Conservation (phyloP, 371 early-diverging fungal genomes). For the Rhizomucor miehei region DNA sequence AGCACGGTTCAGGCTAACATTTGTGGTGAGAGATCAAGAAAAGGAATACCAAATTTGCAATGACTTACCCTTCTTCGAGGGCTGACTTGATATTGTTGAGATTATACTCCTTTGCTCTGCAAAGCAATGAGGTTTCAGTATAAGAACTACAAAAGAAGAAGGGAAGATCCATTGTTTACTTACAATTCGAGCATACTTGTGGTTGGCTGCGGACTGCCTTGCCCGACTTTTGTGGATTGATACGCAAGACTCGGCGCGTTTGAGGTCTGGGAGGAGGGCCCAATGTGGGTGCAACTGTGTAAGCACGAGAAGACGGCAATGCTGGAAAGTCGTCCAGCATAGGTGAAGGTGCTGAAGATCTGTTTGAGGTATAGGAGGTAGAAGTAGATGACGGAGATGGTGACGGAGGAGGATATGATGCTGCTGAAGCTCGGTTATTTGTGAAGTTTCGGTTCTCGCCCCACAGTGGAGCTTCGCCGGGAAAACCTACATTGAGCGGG, state of each 20-base stretch:
- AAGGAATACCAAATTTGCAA: not conserved
- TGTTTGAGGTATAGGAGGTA: not conserved
- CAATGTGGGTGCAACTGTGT: constrained; percentile 7
- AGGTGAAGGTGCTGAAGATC: not conserved
- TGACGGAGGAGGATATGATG: constrained; percentile 4
- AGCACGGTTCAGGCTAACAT: constrained; percentile 24
- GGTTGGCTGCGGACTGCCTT: not conserved
- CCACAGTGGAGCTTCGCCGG: constrained; percentile 21
- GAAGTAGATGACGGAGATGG: constrained; percentile 1
- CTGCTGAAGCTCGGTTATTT: constrained; percentile 10
- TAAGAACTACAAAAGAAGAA: not conserved
- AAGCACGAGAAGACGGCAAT: constrained; percentile 1
- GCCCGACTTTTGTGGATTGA: constrained; percentile 19
- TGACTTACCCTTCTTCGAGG: constrained; percentile 24
- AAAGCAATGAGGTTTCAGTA: not conserved
- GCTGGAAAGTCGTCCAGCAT: constrained; percentile 7
- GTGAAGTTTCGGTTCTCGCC: constrained; percentile 35
- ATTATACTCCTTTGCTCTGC: constrained; percentile 32
- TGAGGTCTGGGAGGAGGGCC: constrained; percentile 1
- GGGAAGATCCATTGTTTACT: no score
- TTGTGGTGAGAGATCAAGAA: not conserved
- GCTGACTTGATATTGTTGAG: constrained; percentile 27
- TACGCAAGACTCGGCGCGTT: constrained; percentile 17
- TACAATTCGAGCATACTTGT: constrained; percentile 10
- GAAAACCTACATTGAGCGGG: not conserved